phyloP scores from a whole-genome alignment of 1,139 yeast genomes.

The Debaryomyces sp. region DNA sequence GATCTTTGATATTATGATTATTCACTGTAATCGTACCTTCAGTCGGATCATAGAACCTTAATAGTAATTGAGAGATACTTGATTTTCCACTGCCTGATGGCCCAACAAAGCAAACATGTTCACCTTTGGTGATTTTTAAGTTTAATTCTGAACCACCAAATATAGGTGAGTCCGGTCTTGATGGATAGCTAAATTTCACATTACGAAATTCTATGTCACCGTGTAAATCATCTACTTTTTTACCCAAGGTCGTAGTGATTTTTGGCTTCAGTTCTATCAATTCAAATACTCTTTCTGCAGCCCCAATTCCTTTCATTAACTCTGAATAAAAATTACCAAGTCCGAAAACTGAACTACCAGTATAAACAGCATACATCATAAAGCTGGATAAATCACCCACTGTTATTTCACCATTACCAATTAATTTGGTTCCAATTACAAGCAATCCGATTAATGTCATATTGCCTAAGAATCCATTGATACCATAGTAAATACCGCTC shows the following conservation, averaged over 20 bases:
- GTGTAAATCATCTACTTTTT: slow-evolving; percentile 32
- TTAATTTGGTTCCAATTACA: slow-evolving; percentile 80
- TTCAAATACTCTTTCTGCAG: slow-evolving; percentile 90
- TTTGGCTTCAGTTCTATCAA: slow-evolving; percentile 73
- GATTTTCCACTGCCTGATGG: slow-evolving; percentile 97
- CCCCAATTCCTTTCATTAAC: slow-evolving; percentile 96
- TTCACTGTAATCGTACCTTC: slow-evolving; percentile 70
- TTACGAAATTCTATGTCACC: slow-evolving; percentile 62
- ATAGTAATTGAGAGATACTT: slow-evolving; percentile 76
- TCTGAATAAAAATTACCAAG: slow-evolving; percentile 90
- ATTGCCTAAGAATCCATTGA: slow-evolving; percentile 82
- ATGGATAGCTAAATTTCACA: slow-evolving; percentile 80
- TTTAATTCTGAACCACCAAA: slow-evolving; percentile 56
- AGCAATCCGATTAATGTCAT: slow-evolving; percentile 74
- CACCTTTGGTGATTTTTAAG: slow-evolving; percentile 75
- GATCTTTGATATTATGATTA: slow-evolving; percentile 63
- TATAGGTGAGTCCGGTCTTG: slow-evolving; percentile 73
- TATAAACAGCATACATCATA: slow-evolving; percentile 90
- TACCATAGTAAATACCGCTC: slow-evolving; percentile 74
- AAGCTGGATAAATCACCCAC: slow-evolving; percentile 91
- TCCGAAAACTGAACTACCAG: slow-evolving; percentile 89
- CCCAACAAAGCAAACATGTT: slow-evolving; percentile 92
- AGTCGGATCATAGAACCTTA: slow-evolving; percentile 80
- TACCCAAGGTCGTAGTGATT: slow-evolving; percentile 67
- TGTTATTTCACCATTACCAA: slow-evolving; percentile 68